Evolutionary conservation across 768 basidiomycete species (phyloP).

Genomic region (Leccinum aurantiacum): DNA sequence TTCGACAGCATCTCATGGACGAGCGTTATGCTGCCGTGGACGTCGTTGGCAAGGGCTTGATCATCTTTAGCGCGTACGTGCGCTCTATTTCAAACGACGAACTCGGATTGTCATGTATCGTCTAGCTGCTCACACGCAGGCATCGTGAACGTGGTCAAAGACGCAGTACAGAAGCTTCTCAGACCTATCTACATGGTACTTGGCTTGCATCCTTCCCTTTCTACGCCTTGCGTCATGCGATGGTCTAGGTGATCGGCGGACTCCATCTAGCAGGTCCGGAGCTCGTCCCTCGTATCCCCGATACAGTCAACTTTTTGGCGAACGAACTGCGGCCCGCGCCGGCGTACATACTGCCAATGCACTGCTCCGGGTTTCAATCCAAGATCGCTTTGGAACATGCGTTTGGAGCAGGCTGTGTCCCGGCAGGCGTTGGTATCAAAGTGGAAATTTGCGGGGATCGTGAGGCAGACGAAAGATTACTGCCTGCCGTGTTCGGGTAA

Average conservation of each 20-base stretch:
- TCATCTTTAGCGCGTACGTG: constrained; percentile 81
- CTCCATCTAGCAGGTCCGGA: constrained; percentile 80
- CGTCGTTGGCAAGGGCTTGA: constrained; percentile 76
- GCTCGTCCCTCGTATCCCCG: constrained; percentile 56
- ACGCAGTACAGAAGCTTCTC: constrained; percentile 59
- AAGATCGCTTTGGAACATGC: constrained; percentile 69
- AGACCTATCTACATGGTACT: constrained; percentile 75
- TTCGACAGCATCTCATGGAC: too few species aligned
- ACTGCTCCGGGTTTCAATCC: constrained; percentile 78
- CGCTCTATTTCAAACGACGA: neutral
- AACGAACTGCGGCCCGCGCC: constrained; percentile 59
- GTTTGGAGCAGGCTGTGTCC: constrained; percentile 75
- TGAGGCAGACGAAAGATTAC: constrained; percentile 37
- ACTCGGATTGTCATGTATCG: neutral
- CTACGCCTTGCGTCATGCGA: neutral
- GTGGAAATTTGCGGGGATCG: constrained; percentile 55
- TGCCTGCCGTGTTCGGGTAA: constrained; percentile 20
- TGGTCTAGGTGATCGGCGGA: constrained; percentile 67
- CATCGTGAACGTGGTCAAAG: constrained; percentile 78
- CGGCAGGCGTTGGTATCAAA: constrained; percentile 71
- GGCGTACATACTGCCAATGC: constrained; percentile 76
- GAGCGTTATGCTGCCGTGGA: too few species aligned
- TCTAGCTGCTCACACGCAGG: constrained; percentile 74
- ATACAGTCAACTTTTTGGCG: constrained; percentile 71
- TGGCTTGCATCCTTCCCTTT: neutral